Conservation (phyloP, 2,329 filamentous ascomycete species). For the Claviceps arundinis region DNA sequence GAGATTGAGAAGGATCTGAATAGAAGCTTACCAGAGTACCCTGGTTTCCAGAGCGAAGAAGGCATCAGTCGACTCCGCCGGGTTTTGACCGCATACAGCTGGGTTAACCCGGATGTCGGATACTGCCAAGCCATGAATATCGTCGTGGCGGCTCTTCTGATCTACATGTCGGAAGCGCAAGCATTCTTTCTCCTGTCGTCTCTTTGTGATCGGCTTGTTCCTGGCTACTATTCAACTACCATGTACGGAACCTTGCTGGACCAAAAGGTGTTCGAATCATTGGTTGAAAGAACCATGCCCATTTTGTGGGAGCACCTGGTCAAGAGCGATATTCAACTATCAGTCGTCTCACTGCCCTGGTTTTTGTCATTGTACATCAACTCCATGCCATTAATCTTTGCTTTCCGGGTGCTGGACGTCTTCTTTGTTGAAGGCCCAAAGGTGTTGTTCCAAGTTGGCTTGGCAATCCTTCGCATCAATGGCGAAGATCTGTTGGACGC, state of each 20-base stretch:
- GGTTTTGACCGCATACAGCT: conserved; percentile 93
- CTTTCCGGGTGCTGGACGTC: conserved; percentile 89
- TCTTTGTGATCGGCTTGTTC: conserved; percentile 82
- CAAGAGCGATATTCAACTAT: conserved; percentile 91
- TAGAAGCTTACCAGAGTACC: conserved; percentile 89
- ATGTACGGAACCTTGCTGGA: conserved; percentile 98
- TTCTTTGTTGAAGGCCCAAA: conserved; percentile 98
- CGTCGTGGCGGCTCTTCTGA: conserved; percentile 90
- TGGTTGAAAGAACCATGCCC: conserved; percentile 99
- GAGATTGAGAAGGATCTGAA: conserved; percentile 99
- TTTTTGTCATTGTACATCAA: conserved; percentile 98
- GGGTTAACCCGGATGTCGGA: conserved; percentile 88
- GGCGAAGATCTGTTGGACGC: conserved; percentile 91
- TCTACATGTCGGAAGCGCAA: conserved; percentile 95
- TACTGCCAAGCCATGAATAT: conserved; percentile 99
- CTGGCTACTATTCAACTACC: conserved; percentile 95
- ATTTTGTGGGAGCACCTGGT: conserved; percentile 97
- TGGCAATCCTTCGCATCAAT: conserved; percentile 95
- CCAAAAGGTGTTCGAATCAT: conserved; percentile 90
- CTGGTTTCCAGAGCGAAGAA: conserved; percentile 91
- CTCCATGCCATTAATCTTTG: conserved; percentile 97
- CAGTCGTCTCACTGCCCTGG: conserved; percentile 94
- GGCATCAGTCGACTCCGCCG: conserved; percentile 81
- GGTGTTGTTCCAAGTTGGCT: conserved; percentile 88
- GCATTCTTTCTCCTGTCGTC: conserved; percentile 89